These are phyloP conservation scores for Bombardia bombarda DNA, from an alignment of 495 filamentous ascomycete species.

Conservation along the genomic window DNA sequence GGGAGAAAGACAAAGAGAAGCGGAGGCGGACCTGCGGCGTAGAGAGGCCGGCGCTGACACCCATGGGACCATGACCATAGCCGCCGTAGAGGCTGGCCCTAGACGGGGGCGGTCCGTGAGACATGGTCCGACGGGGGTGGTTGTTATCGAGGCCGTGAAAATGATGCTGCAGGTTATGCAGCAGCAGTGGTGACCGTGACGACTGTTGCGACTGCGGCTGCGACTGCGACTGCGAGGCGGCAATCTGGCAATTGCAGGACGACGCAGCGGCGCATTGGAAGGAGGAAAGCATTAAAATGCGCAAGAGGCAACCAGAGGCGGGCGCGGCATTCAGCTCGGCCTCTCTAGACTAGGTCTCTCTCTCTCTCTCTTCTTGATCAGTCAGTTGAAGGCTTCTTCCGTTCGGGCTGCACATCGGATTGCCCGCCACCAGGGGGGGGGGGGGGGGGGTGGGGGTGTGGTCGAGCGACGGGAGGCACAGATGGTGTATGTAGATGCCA, in stretches of 20 bases:
- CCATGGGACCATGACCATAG: constrained; percentile 1
- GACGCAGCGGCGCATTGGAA: constrained; percentile 1
- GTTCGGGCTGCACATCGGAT: background rate
- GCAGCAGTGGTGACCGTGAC: background rate
- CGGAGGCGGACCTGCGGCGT: constrained; percentile 7
- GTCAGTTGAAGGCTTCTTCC: background rate
- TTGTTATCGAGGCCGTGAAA: background rate
- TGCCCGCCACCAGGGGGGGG: too few relatives aligned
- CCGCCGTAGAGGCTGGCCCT: constrained; percentile 25
- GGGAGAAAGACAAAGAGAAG: background rate
- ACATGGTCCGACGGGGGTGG: constrained; percentile 20
- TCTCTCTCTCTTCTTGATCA: background rate
- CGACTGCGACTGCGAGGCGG: background rate
- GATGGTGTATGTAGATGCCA: too few relatives aligned
- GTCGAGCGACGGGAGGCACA: too few relatives aligned
- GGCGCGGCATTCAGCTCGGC: too few relatives aligned
- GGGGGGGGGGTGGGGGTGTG: too few relatives aligned
- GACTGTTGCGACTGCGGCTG: constrained; percentile 2
- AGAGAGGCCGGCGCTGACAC: constrained; percentile 4
- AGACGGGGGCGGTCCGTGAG: constrained; percentile 25
- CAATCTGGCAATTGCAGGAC: constrained; percentile 6
- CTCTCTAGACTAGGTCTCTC: too few relatives aligned
- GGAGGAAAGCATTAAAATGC: constrained; percentile 7
- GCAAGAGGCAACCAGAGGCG: too few relatives aligned
- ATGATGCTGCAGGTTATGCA: background rate